A percentile compares a stretch with the other conserved stretches of the same genome.
Conservation (phyloP, 106 monocot species). For the Dioscorea alata region DNA sequence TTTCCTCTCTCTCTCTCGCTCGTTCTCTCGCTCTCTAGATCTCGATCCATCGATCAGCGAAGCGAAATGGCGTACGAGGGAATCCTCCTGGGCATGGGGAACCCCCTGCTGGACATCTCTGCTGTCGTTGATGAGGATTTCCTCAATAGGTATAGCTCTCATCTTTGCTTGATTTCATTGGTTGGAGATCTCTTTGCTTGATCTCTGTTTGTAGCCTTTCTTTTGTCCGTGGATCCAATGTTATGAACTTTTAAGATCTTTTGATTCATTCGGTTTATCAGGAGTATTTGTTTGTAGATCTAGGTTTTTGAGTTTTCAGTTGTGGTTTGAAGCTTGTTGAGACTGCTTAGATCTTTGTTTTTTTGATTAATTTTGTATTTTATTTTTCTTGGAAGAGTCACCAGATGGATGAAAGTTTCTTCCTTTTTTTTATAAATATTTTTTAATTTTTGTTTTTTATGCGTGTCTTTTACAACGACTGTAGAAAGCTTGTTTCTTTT, state of each 20-base stretch:
- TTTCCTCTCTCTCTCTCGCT: not conserved
- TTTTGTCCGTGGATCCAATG: not conserved
- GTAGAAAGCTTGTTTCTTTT: too few species aligned
- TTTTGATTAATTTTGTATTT: not conserved
- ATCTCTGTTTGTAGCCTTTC: not conserved
- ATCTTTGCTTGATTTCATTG: not conserved
- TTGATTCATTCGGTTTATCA: not conserved
- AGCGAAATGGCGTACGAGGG: slow-evolving; percentile 57
- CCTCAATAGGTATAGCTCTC: slow-evolving; percentile 48
- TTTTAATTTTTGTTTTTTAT: too few species aligned
- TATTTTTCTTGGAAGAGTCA: not conserved
- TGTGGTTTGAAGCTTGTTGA: not conserved
- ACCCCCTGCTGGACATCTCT: slow-evolving; percentile 90
- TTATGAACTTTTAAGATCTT: not conserved
- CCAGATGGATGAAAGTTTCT: too few species aligned
- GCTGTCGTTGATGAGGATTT: slow-evolving; percentile 81
- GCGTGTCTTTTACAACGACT: too few species aligned
- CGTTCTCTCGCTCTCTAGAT: not conserved
- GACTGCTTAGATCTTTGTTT: not conserved
- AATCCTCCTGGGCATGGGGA: slow-evolving; percentile 81
- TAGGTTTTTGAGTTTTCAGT: not conserved
- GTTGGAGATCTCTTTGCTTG: not conserved
- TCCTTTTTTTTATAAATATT: too few species aligned
- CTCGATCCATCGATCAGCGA: not conserved
- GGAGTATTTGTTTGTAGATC: too few species aligned